Evolutionary conservation across 805 yeast species (phyloP), one percentile per base, ranked within the genome.

Genomic region (Sporopachydermia lactativora): DNA sequence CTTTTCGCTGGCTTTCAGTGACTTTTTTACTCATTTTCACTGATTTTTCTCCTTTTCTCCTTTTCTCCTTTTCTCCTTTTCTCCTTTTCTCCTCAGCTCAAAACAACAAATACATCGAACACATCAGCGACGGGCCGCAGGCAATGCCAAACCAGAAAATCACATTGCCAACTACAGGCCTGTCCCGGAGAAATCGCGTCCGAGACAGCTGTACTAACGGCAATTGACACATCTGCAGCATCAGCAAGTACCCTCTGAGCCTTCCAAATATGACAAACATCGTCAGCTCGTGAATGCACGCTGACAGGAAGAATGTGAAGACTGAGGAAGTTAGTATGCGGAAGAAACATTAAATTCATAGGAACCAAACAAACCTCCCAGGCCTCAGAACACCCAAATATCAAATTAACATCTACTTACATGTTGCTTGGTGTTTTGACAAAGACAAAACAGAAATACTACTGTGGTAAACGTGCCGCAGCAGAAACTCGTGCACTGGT

Each of bases 401-500:
- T n/a, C n/a, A n/a, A n/a, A n/a, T n/a, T n/a, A n/a, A n/a, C n/a
- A n/a, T n/a, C n/a, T n/a, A n/a, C n/a, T n/a, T n/a, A n/a, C n/a
- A 52, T 1, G 94, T 79, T 1, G 97, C 96, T 38, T 69, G 65
- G 1, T 52, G 43, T 53, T 77, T 83, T 46, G 73, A 71, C 42
- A 88, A 62, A 19, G 75, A 67, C 42, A 85, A 66, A 0, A 85
- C 77, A 48, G 92, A 75, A 43, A 89, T 81, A 5, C 92, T 75
- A 17, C 94, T 77, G 55, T 88, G 96, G 58, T 92, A 94, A 2
- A 92, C 97, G 55, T 94, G 99, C 48, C 97, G 71, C 37, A 88
- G 64, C 44, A 92, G 62, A 49, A 92, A 92, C 52, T 75, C 72
- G 57, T 92, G 96, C 16, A 92, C 97, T 0, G 97, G 96, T 5